Conservation (phyloP, 352 stramenopile species). For the Pythium biforme region DNA sequence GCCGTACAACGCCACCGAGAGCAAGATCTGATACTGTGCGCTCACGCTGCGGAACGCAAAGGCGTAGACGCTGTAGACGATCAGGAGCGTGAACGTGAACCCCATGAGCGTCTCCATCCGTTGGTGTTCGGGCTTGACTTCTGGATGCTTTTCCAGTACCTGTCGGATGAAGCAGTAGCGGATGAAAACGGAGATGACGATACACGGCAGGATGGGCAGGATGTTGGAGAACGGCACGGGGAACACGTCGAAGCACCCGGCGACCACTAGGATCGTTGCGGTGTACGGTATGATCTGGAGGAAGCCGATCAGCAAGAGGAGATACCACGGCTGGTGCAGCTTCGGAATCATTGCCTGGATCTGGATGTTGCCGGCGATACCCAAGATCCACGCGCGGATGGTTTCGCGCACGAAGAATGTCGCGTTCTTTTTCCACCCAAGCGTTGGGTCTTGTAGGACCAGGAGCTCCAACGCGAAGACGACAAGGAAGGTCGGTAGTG, state of each 20-base stretch:
- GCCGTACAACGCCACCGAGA: constrained; percentile 33
- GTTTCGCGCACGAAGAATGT: constrained; percentile 34
- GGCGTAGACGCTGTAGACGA: constrained; percentile 35
- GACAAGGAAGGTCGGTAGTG: background rate
- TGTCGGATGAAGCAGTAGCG: constrained; percentile 6
- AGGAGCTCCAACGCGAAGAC: constrained; percentile 4
- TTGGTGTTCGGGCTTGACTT: constrained; percentile 2
- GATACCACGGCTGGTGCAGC: constrained; percentile 20
- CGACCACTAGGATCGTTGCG: constrained; percentile 19
- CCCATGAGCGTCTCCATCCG: constrained; percentile 5
- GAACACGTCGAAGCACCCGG: constrained; percentile 23
- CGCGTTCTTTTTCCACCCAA: constrained; percentile 3
- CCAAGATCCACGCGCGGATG: constrained; percentile 19
- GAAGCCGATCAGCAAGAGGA: constrained; percentile 1
- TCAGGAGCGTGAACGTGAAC: constrained; percentile 16
- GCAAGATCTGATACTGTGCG: constrained; percentile 24
- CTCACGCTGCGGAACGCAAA: constrained; percentile 31
- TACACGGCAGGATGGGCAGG: constrained; percentile 4
- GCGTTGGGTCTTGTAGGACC: constrained; percentile 6
- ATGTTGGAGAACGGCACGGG: constrained; percentile 32
- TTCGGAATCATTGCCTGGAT: constrained; percentile 31
- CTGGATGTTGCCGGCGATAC: constrained; percentile 15
- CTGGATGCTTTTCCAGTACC: constrained; percentile 1
- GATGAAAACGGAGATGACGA: constrained; percentile 17
- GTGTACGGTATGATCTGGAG: constrained; percentile 23